These are phyloP conservation scores for Cyclotella kingstonii DNA, from an alignment of 108 stramenopile species.

Conservation along the genomic window DNA sequence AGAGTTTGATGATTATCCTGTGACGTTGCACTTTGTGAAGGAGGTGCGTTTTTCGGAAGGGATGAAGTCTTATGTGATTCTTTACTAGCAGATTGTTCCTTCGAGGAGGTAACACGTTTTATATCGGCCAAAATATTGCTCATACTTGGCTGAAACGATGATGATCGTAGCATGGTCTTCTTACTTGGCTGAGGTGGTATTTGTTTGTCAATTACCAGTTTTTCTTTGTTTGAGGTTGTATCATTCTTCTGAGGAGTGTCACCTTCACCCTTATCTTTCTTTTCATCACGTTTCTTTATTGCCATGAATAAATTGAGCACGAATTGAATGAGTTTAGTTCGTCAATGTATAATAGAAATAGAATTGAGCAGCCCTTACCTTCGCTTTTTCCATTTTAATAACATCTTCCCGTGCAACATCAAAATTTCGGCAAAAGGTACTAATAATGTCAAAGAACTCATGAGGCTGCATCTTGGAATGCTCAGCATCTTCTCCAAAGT, in stretches of 20 bases:
- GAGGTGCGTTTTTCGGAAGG: too few relatives aligned
- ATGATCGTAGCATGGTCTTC: constrained; percentile 15
- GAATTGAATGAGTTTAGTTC: not conserved
- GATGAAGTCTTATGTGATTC: not conserved
- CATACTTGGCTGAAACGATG: constrained; percentile 32
- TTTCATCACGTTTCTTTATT: constrained; percentile 31
- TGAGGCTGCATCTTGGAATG: constrained; percentile 69
- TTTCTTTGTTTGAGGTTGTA: constrained; percentile 4
- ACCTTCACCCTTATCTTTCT: constrained; percentile 16
- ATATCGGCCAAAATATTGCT: constrained; percentile 28
- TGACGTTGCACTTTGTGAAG: not conserved
- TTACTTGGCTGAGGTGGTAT: constrained; percentile 3
- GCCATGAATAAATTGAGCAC: too few relatives aligned
- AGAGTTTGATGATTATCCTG: not conserved
- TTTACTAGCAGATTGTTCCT: not conserved
- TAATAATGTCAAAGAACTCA: constrained; percentile 82
- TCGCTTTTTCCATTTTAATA: constrained; percentile 60
- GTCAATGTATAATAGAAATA: too few relatives aligned
- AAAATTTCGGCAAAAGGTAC: constrained; percentile 73
- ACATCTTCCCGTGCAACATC: constrained; percentile 77
- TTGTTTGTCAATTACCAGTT: constrained; percentile 20
- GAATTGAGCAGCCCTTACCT: too few relatives aligned
- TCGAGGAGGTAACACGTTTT: constrained; percentile 16
- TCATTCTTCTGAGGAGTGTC: constrained; percentile 3
- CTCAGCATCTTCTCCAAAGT: constrained; percentile 77